phyloP scores from a whole-genome alignment of 257 asterid genomes.

The Nicotiana tomentosiformis region DNA sequence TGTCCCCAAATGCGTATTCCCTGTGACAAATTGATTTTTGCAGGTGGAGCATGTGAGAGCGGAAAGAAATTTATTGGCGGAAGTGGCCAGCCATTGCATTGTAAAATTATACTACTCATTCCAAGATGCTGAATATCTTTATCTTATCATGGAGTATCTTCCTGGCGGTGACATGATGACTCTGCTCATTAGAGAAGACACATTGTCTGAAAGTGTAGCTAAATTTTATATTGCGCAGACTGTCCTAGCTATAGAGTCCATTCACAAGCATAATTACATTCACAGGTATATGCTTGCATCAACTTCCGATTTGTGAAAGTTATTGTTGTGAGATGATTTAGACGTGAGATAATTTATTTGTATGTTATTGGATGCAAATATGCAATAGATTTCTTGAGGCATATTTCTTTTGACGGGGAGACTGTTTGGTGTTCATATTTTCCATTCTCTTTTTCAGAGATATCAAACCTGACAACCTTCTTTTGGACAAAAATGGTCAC shows the following conservation, averaged over 20 bases:
- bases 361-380: not conserved
- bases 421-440: not conserved
- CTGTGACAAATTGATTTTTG: conserved; percentile 12
- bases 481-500: conserved; percentile 87
- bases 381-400: not conserved
- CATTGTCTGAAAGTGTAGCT: conserved; percentile 77
- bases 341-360: not conserved
- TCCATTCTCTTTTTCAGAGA: conserved; percentile 43
- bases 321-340: not conserved
- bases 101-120: conserved; percentile 89
- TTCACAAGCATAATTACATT: conserved; percentile 88
- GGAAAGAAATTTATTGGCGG: conserved; percentile 90
- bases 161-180: conserved; percentile 99
- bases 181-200: conserved; percentile 89
- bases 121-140: conserved; percentile 88
- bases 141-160: conserved; percentile 94
- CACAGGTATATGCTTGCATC: conserved; percentile 56
- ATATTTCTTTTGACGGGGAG: not conserved
- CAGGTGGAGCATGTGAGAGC: conserved; percentile 98
- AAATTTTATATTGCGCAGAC: conserved; percentile 92
- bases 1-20: not conserved
- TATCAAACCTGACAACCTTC: conserved; percentile 97
- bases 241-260: conserved; percentile 88
- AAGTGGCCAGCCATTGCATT: conserved; percentile 93
- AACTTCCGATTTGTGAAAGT: not conserved